Evolutionary conservation across 139 green algal species (phyloP).

Genomic region (Monoraphidium neglectum): DNA sequence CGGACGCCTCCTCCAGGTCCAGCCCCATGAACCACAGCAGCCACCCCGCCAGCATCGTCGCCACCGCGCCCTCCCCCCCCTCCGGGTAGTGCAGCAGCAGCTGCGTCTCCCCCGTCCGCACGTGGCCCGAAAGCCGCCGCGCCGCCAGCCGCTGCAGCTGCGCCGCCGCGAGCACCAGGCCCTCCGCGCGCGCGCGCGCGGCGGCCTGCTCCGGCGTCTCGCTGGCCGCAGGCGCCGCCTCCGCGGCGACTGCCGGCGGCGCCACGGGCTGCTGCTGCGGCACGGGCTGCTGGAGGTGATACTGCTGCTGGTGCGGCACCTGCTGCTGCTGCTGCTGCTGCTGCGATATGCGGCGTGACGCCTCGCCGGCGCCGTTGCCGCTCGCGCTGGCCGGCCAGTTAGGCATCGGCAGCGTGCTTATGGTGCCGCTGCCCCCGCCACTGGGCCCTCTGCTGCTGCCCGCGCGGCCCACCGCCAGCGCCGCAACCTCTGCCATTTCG

Average conservation of each 20-base stretch:
- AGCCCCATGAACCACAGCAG: constrained; percentile 61
- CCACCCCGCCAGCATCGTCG: constrained; percentile 57
- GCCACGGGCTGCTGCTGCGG: background rate
- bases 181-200: background rate
- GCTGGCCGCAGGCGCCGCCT: background rate
- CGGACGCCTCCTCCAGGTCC: constrained; percentile 37
- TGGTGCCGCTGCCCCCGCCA: no score
- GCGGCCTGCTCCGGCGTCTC: background rate
- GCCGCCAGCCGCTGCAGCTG: constrained; percentile 40
- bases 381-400: background rate
- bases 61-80: constrained; percentile 31
- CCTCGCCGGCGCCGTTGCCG: background rate
- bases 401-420: no score
- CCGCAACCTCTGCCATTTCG: no score
- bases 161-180: constrained; percentile 32
- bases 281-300: background rate
- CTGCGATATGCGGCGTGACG: background rate
- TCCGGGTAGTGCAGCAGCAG: constrained; percentile 54
- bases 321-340: constrained; percentile 11
- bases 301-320: background rate
- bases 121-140: constrained; percentile 1
- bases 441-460: background rate
- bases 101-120: constrained; percentile 15
- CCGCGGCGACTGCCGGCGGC: background rate
- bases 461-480: background rate